A percentile compares a stretch with the other conserved stretches of the same genome.
Conservation (phyloP, 2,329 filamentous ascomycete species). For the Cladorrhinum sp. region DNA sequence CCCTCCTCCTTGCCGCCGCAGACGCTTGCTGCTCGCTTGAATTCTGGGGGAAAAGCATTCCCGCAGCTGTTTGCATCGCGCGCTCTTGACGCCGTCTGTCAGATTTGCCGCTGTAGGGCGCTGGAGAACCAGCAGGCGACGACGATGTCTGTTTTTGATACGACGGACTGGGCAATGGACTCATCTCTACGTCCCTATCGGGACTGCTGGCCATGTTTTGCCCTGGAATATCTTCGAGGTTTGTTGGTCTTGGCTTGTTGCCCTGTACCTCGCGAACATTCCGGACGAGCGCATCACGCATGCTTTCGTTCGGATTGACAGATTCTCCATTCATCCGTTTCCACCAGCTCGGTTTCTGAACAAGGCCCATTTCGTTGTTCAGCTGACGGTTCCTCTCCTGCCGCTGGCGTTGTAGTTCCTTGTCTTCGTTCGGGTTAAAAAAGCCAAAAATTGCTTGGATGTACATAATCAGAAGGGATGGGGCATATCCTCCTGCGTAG, state of each 20-base stretch:
- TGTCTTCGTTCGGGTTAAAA: conserved; percentile 67
- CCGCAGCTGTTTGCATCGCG: conserved; percentile 42
- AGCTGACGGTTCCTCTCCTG: conserved; percentile 52
- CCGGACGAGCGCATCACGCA: conserved; percentile 52
- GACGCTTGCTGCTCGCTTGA: conserved; percentile 30
- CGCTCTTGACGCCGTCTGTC: conserved; percentile 45
- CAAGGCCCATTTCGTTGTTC: conserved; percentile 60
- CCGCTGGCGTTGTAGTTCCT: conserved; percentile 62
- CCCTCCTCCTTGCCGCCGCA: conserved; percentile 35
- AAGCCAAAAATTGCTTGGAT: conserved; percentile 56
- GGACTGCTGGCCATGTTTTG: neutral
- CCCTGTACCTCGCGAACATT: conserved; percentile 57
- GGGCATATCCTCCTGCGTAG: conserved; percentile 62
- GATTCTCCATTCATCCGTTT: conserved; percentile 47
- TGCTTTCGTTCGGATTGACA: conserved; percentile 35
- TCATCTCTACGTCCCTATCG: conserved; percentile 31
- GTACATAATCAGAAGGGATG: conserved; percentile 55
- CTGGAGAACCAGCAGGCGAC: conserved; percentile 13
- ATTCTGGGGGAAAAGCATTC: conserved; percentile 48
- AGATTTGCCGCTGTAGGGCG: conserved; percentile 41
- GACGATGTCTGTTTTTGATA: conserved; percentile 10
- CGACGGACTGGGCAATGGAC: conserved; percentile 23
- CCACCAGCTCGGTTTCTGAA: conserved; percentile 67
- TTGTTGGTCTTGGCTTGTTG: conserved; percentile 37
- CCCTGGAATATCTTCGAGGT: conserved; percentile 12